These are phyloP conservation scores for Notholithocarpus densiflorus DNA, from an alignment of 306 rosid genomes.

Conservation along the genomic window DNA sequence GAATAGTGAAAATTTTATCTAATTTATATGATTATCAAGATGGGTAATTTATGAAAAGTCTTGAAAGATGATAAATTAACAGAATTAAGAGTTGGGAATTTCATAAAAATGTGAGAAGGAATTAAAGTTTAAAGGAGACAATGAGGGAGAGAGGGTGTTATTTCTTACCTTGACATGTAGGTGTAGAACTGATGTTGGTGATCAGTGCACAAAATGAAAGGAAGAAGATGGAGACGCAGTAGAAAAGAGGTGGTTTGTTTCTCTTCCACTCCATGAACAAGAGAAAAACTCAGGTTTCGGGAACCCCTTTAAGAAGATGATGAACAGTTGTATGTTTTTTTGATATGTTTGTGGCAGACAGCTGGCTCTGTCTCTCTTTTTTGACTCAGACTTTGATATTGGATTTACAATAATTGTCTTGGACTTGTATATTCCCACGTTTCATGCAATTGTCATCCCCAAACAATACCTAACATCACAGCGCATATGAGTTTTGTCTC, in stretches of 20 bases:
- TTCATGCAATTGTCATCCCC: slow-evolving; percentile 45
- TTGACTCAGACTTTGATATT: background rate
- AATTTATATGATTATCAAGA: background rate
- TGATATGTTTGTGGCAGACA: slow-evolving; percentile 17
- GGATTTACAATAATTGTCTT: background rate
- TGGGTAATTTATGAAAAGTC: background rate
- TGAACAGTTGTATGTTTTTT: slow-evolving; percentile 2
- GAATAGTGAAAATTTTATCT: background rate
- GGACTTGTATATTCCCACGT: slow-evolving; percentile 17
- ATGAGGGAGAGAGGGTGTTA: background rate
- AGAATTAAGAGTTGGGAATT: background rate
- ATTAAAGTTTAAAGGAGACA: background rate
- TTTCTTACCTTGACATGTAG: slow-evolving; percentile 47
- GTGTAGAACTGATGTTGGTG: slow-evolving; percentile 29
- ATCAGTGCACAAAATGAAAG: slow-evolving; percentile 45
- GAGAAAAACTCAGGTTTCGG: slow-evolving; percentile 4
- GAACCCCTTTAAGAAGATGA: slow-evolving; percentile 4
- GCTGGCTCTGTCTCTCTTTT: slow-evolving; percentile 3
- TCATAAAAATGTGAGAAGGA: background rate
- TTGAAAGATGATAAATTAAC: background rate
- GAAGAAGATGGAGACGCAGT: slow-evolving; percentile 20
- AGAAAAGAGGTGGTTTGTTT: slow-evolving; percentile 25
- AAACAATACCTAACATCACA: slow-evolving; percentile 35
- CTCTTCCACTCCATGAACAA: slow-evolving; percentile 73
- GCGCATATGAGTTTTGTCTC: slow-evolving; percentile 13